Evolutionary conservation across 2,329 filamentous ascomycete species (phyloP), one percentile per base, ranked within the genome.

Genomic region (Paracoccidioides brasiliensis): DNA sequence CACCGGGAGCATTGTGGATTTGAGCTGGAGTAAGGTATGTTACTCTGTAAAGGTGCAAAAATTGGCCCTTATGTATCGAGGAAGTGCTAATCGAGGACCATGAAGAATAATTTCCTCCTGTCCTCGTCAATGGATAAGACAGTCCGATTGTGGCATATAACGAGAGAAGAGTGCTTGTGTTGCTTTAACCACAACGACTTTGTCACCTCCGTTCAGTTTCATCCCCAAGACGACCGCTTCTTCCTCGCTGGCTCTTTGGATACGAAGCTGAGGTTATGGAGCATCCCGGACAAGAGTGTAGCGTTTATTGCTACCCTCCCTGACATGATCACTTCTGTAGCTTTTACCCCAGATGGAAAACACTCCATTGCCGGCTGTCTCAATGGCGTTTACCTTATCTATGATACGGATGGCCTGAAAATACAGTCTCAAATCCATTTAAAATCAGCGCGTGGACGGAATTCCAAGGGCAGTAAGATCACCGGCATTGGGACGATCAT

Each of bases 51-150:
- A 2, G 22, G 22, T 22, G 22, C 22, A 22, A 22, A 22, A 22
- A 22, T 22, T 22, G 22, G 22, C 22, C 37, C 33, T 40, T 44
- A 33, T 44, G 22, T 32, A 55, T 54, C 12, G n/a, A 12, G 9
- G 22, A 5, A 43, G 6, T 50, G 54, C 56, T 61, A 52, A 58
- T 28, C 42, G 53, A 44, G 41, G 33, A 56, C 57, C 49, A 60
- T 54, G 44, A 45, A 80, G 77, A 98, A 98, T 71, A 95, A 95
- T 69, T 98, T 98, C 63, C 72, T 98, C 33, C 77, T 98, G 14
- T 96, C 91, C 3, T 94, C 90, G 0, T 95, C 90, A 0, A 96
- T 97, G 90, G 93, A 98, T 69, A 96, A 96, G 74, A 95, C 90
- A 0, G 93, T 98, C 10, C 81, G 89, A 12, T 71, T 98, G 50